A percentile compares a stretch with the other conserved stretches of the same genome.
These are phyloP conservation scores for Diplodia sapinea DNA, from an alignment of 2,329 filamentous ascomycete genomes.

Conservation along the genomic window DNA sequence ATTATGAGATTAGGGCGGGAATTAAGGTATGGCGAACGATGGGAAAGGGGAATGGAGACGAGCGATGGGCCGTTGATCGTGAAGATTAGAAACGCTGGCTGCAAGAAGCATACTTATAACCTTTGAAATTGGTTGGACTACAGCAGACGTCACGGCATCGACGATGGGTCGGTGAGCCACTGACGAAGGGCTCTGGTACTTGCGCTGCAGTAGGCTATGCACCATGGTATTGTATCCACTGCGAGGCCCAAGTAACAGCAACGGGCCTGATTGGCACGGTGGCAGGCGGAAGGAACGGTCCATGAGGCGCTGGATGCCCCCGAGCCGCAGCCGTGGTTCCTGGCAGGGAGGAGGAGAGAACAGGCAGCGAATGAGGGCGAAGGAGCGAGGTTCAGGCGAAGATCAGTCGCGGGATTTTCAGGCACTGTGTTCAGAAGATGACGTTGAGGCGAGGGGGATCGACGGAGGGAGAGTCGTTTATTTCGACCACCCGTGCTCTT, in stretches of 20 bases:
- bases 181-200: slow-evolving; percentile 3
- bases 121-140: background rate
- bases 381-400: background rate
- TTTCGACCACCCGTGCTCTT: slow-evolving; percentile 14
- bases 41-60: slow-evolving; percentile 1
- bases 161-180: background rate
- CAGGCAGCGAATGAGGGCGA: background rate
- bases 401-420: slow-evolving; percentile 24
- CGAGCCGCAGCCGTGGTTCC: background rate
- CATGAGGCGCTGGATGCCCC: background rate
- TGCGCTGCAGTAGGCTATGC: background rate
- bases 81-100: background rate
- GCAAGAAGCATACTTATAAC: slow-evolving; percentile 21
- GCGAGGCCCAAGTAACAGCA: slow-evolving; percentile 9
- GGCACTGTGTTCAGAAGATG: slow-evolving; percentile 20
- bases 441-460: slow-evolving; percentile 19
- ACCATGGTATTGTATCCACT: background rate
- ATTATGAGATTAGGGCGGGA: slow-evolving; percentile 33
- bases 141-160: slow-evolving; percentile 11
- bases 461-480: background rate
- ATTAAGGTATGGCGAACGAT: background rate
- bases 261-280: background rate
- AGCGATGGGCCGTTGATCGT: slow-evolving; percentile 22
- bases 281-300: background rate
- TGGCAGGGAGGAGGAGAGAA: background rate